Evolutionary conservation across 2,329 filamentous ascomycete genomes (phyloP).

Genomic region (Phaeosphaeriaceae sp.): DNA sequence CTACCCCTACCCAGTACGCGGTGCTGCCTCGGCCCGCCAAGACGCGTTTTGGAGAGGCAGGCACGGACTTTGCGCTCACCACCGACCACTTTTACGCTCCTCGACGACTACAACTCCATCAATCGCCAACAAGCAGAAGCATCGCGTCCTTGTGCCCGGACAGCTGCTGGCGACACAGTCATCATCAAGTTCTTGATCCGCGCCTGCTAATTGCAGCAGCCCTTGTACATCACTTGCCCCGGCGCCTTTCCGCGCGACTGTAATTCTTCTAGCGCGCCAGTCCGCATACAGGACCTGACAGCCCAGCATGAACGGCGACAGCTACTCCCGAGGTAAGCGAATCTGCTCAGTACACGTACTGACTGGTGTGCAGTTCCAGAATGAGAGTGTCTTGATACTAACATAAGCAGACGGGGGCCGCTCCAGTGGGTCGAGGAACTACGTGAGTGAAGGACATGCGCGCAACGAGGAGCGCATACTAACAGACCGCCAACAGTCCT

Average conservation of each 20-base stretch:
- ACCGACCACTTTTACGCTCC: slow-evolving; percentile 13
- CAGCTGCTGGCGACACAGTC: slow-evolving; percentile 13
- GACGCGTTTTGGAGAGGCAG: slow-evolving; percentile 17
- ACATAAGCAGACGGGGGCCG: slow-evolving; percentile 49
- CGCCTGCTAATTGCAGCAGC: slow-evolving; percentile 23
- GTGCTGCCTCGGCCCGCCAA: slow-evolving; percentile 22
- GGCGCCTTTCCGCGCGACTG: slow-evolving; percentile 17
- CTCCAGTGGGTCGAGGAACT: slow-evolving; percentile 46
- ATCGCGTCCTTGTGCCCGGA: slow-evolving; percentile 26
- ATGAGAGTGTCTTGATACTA: slow-evolving; percentile 31
- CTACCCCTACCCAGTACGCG: neutral
- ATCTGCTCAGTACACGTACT: slow-evolving; percentile 43
- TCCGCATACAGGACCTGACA: slow-evolving; percentile 9
- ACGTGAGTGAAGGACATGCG: slow-evolving; percentile 42
- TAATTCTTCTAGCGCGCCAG: slow-evolving; percentile 14
- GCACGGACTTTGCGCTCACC: slow-evolving; percentile 23
- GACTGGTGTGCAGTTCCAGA: slow-evolving; percentile 42
- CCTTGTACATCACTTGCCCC: slow-evolving; percentile 15
- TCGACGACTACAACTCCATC: slow-evolving; percentile 16
- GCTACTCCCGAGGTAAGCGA: slow-evolving; percentile 76
- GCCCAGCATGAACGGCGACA: slow-evolving; percentile 81
- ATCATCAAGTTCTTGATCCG: slow-evolving; percentile 15
- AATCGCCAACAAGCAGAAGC: slow-evolving; percentile 15
- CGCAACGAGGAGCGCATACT: slow-evolving; percentile 23
- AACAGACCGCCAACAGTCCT: slow-evolving; percentile 33